Conservation (phyloP, 1,139 yeast genomes). For the Kodamaea fungicola region DNA sequence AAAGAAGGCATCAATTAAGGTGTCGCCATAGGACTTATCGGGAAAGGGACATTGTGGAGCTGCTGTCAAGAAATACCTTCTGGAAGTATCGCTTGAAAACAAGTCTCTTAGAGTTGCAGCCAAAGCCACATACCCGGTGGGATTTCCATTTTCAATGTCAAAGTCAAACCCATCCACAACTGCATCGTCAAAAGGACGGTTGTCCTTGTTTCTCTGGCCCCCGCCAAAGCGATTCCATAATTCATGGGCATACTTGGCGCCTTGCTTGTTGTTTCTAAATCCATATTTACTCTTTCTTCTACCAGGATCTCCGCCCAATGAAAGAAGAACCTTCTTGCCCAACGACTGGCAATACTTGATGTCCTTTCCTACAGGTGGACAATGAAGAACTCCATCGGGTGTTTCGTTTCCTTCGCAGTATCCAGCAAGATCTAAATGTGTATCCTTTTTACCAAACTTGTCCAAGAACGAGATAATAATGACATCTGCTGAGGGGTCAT, state of each 20-base stretch:
- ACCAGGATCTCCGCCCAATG: constrained; percentile 17
- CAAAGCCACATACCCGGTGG: constrained; percentile 12
- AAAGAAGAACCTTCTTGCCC: constrained; percentile 16
- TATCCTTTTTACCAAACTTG: constrained; percentile 44
- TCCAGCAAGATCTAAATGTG: constrained; percentile 13
- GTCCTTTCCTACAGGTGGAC: constrained; percentile 14
- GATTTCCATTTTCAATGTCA: constrained; percentile 14
- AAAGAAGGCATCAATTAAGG: constrained; percentile 10
- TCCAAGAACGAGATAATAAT: constrained; percentile 66
- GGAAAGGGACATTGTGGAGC: constrained; percentile 20
- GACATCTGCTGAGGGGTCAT: constrained; percentile 63
- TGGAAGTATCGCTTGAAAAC: constrained; percentile 10
- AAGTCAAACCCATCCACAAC: constrained; percentile 19
- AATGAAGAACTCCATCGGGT: constrained; percentile 13
- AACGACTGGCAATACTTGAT: constrained; percentile 14
- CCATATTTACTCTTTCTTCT: constrained; percentile 8
- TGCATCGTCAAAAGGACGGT: constrained; percentile 17
- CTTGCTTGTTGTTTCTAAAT: constrained; percentile 11
- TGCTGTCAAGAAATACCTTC: constrained; percentile 14
- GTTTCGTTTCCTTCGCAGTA: constrained; percentile 12
- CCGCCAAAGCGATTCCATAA: constrained; percentile 18
- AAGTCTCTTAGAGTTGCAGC: constrained; percentile 10
- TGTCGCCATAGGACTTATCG: constrained; percentile 14
- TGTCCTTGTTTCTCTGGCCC: constrained; percentile 10
- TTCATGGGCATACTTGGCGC: constrained; percentile 11